Evolutionary conservation across 2,329 filamentous ascomycete species (phyloP), one percentile per base, ranked within the genome.

Genomic region (Magnaporthiopsis poae): DNA sequence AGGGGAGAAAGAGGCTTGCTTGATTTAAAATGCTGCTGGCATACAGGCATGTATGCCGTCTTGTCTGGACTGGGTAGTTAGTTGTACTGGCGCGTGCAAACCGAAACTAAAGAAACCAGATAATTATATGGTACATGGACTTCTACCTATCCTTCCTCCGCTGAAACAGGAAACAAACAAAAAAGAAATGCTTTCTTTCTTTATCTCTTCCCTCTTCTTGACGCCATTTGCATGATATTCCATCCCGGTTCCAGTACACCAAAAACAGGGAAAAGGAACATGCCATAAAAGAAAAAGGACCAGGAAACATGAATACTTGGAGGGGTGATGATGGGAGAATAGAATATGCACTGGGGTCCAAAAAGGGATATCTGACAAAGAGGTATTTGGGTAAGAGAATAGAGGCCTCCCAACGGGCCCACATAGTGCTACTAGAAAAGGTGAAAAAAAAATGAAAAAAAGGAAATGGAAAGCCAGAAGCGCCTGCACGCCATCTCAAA

Each of bases 381-480:
- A 56, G 46, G 46, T 56, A 56, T 56, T 25, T 21, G 46, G 46
- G 18, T 52, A 56, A 56, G 2, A 31, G 27, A 31, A n/a, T 46
- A 3, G 46, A 63, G 65, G 31, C 31, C 5, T 33, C 21, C 33
- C 33, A 61, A 13, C 15, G 59, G 25, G 18, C 18, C 46, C 21
- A n/a, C 21, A 7, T 56, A 21, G n/a, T 21, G 46, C 8, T 25
- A 2, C 21, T n/a, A 56, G n/a, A 56, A 56, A 27, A 27, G 27
- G 27, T 1, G 27, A 27, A 27, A 27, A 56, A 21, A 52, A 7
- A 52, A 52, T 8, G 12, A 56, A 64, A 12, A 18, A 56, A 46
- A 52, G 18, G 33, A 60, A 33, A 27, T 61, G 52, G 52, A 60
- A 67, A 61, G 36, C 35, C 31, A 61, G 46, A 60, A 61, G 13